Evolutionary conservation across 139 green algal genomes (phyloP), one percentile per base, ranked within the genome.

Genomic region (Chlorella vulgaris): DNA sequence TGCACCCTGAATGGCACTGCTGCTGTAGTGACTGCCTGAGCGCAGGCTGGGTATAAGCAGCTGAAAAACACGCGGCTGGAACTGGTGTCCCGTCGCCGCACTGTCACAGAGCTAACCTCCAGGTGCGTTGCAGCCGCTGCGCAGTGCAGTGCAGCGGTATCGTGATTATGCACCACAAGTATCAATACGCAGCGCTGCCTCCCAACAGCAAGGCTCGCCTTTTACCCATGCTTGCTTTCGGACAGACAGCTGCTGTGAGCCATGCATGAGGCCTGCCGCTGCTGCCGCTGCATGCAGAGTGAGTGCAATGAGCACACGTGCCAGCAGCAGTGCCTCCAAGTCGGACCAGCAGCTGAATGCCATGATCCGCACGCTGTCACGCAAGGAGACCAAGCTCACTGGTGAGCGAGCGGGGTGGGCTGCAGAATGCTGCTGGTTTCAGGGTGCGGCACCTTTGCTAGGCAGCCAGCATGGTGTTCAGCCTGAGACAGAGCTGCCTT

Each of bases 361-460:
- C 63, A 71, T 67, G 1, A 62, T 73, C n/a, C 86, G 91, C 70
- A 83, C 85, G 62, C 81, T 90, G 65, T 84, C 87, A 63, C 90
- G 92, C 88, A 95, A 95, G 86, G 86, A 91, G 47, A 88, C 91
- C 60, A 95, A 96, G 87, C 86, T 94, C 65, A 76, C 66, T 26
- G 77, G 74, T 71, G 73, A 53, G 73, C 0, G 42, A 39, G 40
- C 29, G 21, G 8, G 24, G 19, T 1, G 35, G 19, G n/a, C n/a
- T n/a, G n/a, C n/a, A n/a, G n/a, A n/a, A n/a, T n/a, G n/a, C n/a
- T n/a, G n/a, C n/a, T n/a, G n/a, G n/a, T n/a, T n/a, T n/a, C n/a
- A n/a, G n/a, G n/a, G n/a, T n/a, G n/a, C n/a, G n/a, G n/a, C n/a
- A n/a, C n/a, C n/a, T n/a, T n/a, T n/a, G n/a, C n/a, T n/a, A n/a